Evolutionary conservation across 202 grass and related monocot species (phyloP).

Genomic region (Elaeis oleifera): DNA sequence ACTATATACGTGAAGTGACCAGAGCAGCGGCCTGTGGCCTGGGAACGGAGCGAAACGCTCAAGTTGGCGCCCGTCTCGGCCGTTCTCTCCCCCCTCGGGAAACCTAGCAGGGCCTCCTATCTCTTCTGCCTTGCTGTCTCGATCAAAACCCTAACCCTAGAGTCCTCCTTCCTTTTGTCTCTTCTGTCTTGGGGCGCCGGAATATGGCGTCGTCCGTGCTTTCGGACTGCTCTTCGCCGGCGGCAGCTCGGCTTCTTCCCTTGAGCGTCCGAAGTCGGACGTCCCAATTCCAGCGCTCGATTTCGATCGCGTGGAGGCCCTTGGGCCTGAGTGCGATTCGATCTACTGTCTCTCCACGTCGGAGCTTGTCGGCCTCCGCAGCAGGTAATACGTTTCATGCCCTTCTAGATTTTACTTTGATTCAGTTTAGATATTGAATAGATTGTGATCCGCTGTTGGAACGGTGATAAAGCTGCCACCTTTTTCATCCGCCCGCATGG

Average conservation of each 20-base stretch:
- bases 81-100: neutral
- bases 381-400: neutral
- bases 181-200: neutral
- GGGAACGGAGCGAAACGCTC: neutral
- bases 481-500: too few relatives aligned
- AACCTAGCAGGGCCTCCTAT: neutral
- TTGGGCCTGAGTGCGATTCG: neutral
- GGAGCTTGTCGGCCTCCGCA: neutral
- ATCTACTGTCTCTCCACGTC: neutral
- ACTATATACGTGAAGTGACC: too few relatives aligned
- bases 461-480: too few relatives aligned
- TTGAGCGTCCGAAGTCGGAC: neutral
- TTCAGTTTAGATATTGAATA: too few relatives aligned
- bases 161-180: too few relatives aligned
- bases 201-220: slow-evolving; percentile 46
- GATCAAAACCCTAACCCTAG: too few relatives aligned
- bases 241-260: slow-evolving; percentile 32
- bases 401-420: neutral
- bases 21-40: too few relatives aligned
- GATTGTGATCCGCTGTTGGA: too few relatives aligned
- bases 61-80: slow-evolving; percentile 8
- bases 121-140: too few relatives aligned
- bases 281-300: neutral
- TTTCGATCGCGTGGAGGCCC: neutral
- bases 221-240: slow-evolving; percentile 37